Conservation (phyloP, 768 basidiomycete species). For the Russula ochroleuca region DNA sequence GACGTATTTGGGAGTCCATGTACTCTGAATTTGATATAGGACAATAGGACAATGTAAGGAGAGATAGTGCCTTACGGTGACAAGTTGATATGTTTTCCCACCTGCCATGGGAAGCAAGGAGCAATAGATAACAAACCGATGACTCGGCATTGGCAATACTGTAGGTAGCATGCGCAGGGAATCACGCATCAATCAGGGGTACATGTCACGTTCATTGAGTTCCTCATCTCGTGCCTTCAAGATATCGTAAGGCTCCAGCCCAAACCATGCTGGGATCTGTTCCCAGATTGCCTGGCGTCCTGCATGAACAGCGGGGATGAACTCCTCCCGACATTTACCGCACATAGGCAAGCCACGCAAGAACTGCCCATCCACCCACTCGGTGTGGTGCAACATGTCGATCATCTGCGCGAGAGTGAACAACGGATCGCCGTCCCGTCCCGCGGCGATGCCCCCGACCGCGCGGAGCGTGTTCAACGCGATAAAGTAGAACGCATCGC, state of each 20-base stretch:
- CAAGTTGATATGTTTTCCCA: too few species aligned
- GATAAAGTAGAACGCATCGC: conserved; percentile 72
- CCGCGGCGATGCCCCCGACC: conserved; percentile 65
- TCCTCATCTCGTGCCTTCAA: conserved; percentile 24
- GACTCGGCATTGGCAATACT: neutral
- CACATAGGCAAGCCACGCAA: conserved; percentile 55
- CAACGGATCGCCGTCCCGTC: conserved; percentile 70
- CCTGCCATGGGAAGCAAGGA: neutral
- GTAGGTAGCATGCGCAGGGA: too few species aligned
- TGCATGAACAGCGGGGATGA: conserved; percentile 39
- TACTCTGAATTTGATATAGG: neutral
- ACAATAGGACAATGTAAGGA: too few species aligned
- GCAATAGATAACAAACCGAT: neutral
- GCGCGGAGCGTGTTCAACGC: conserved; percentile 67
- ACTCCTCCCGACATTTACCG: conserved; percentile 46
- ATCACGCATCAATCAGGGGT: neutral
- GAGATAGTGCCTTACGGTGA: neutral
- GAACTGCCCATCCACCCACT: conserved; percentile 57
- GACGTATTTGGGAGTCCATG: neutral
- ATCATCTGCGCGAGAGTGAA: conserved; percentile 63
- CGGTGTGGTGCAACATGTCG: conserved; percentile 68
- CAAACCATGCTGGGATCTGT: conserved; percentile 58
- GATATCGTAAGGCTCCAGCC: conserved; percentile 10
- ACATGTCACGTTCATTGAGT: conserved; percentile 21
- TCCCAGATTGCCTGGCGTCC: conserved; percentile 61